Base-by-base conservation (phyloP, 2,329 filamentous ascomycete genomes). In the Botryotinia calthae region DNA sequence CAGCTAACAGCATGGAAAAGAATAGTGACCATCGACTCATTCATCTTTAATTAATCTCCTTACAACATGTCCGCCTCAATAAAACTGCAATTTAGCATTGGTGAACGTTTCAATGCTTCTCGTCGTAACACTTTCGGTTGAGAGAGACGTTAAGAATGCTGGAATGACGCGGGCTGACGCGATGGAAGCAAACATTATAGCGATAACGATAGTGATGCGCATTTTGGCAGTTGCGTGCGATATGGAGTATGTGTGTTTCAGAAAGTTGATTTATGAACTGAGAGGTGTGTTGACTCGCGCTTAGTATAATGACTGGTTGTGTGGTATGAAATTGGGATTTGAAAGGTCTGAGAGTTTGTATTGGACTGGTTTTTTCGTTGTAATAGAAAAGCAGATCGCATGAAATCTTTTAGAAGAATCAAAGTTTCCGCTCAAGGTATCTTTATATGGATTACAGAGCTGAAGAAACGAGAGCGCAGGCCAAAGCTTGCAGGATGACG, bases 121-220 rank as follows among this genome's bases (percentile, higher is more conserved):
- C n/a, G 14, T 46, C 22, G 37, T 46, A 25, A 25, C 51, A 42
- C 7, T 4, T 37, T 44, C 51, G 28, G 37, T 44, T n/a, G 37
- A n/a, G 1, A 34, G 51, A 9, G 37, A n/a, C 6, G 37, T 46
- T 18, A 72, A 66, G 74, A 67, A 76, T 42, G 72, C 59, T 9
- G 75, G 74, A 69, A 75, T 73, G 25, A 76, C 72, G 22, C 72
- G 71, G 22, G 74, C 75, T 4, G 58, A 70, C 2, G 63, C 66
- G 9, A 61, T 58, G 44, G 31, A 69, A 54, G 66, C 65, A 34
- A 74, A 67, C 12, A 76, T 65, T 28, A 75, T 12, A 1, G 71
- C 14, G 28, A 73, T 25, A 18, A 75, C 2, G 28, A 44, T 22
- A 37, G 73, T 42, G 48, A 72, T 31, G 40, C 63, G 75, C 74